A percentile compares a stretch with the other conserved stretches of the same genome.
phyloP scores from a whole-genome alignment of 2,329 filamentous ascomycete species.

The Falciphora oryzae region DNA sequence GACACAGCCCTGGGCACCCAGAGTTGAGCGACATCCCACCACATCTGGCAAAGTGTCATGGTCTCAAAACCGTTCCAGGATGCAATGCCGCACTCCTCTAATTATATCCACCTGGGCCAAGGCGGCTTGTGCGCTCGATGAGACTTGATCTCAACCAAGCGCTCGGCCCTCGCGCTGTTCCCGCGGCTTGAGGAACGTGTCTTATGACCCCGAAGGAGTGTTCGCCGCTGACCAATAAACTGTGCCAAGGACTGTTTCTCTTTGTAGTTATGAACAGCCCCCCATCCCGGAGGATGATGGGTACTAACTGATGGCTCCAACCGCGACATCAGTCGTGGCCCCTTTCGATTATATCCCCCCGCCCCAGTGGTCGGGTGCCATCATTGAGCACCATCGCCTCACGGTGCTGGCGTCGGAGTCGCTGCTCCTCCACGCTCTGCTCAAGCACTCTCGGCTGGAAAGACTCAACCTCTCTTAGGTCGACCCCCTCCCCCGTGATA shows the following conservation, averaged over 20 bases:
- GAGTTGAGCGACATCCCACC: too few relatives aligned
- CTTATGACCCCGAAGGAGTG: too few relatives aligned
- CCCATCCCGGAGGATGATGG: too few relatives aligned
- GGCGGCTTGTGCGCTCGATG: not conserved
- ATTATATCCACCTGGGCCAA: not conserved
- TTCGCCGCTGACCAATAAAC: not conserved
- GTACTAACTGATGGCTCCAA: not conserved
- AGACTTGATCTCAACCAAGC: not conserved
- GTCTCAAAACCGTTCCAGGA: not conserved
- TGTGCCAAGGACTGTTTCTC: not conserved
- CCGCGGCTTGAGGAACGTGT: not conserved
- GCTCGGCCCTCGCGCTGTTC: not conserved
- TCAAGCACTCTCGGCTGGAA: constrained; percentile 36
- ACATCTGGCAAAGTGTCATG: not conserved
- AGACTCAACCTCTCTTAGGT: constrained; percentile 4
- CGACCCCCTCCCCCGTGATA: constrained; percentile 19
- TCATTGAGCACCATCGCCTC: constrained; percentile 91
- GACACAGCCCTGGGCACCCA: too few relatives aligned
- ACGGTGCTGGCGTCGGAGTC: constrained; percentile 67
- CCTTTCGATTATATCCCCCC: constrained; percentile 73
- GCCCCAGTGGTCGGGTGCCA: constrained; percentile 66
- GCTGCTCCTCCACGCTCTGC: constrained; percentile 61
- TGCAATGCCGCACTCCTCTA: not conserved
- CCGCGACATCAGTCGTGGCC: constrained; percentile 32
- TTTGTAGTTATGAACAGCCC: not conserved